phyloP scores from a whole-genome alignment of 495 filamentous ascomycete species.

The Hypoxylon intermedium region DNA sequence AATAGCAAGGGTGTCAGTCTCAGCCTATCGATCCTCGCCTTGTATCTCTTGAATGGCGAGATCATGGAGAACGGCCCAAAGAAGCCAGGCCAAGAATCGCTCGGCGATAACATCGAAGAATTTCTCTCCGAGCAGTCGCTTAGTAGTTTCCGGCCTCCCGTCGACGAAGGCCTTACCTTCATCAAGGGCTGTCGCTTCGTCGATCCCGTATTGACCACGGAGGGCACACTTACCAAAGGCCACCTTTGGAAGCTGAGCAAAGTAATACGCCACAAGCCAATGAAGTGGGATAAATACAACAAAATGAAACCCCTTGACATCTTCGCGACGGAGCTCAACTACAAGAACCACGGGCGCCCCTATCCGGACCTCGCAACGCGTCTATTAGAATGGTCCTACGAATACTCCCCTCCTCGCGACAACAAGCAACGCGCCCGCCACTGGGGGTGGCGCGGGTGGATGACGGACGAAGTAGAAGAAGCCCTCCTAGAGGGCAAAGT shows the following conservation, averaged over 20 bases:
- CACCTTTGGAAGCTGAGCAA: constrained; percentile 44
- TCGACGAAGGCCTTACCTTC: constrained; percentile 40
- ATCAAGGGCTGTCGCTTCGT: constrained; percentile 46
- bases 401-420: background rate
- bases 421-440: background rate
- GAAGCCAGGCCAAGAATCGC: constrained; percentile 6
- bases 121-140: constrained; percentile 39
- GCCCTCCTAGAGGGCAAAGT: constrained; percentile 38
- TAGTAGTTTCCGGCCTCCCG: constrained; percentile 36
- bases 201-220: constrained; percentile 31
- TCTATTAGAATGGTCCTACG: background rate
- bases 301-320: constrained; percentile 26
- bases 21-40: constrained; percentile 42
- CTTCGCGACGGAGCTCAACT: constrained; percentile 38
- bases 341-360: constrained; percentile 22
- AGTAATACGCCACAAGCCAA: constrained; percentile 36
- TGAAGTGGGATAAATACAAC: constrained; percentile 36
- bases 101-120: constrained; percentile 34
- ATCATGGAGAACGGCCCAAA: constrained; percentile 42
- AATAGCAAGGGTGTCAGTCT: constrained; percentile 35
- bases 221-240: constrained; percentile 36
- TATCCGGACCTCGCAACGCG: constrained; percentile 24
- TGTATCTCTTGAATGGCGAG: constrained; percentile 48
- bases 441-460: constrained; percentile 27
- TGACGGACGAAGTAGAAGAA: constrained; percentile 32